phyloP scores from a whole-genome alignment of 208 protist genomes.

The Lotmaria passim region DNA sequence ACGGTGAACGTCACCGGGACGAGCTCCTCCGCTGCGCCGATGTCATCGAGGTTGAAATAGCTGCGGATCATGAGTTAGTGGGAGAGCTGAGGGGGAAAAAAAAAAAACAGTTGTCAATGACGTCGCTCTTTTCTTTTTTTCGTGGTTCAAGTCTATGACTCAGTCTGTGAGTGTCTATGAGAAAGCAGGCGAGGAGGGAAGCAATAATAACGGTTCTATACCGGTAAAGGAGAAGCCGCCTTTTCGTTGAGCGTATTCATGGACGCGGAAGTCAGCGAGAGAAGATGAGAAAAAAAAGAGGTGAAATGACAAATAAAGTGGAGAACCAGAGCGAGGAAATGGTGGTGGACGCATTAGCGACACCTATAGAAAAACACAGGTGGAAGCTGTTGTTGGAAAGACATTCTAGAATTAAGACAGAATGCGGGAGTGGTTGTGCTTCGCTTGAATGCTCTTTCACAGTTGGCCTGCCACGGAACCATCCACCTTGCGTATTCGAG shows the following conservation, averaged over 20 bases:
- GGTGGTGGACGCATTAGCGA: too few relatives aligned
- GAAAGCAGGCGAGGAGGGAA: not conserved
- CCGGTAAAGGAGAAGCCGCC: too few relatives aligned
- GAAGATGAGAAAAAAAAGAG: not conserved
- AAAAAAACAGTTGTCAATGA: not conserved
- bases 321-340: too few relatives aligned
- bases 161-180: not conserved
- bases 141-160: not conserved
- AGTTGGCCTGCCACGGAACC: too few relatives aligned
- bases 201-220: too few relatives aligned
- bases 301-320: not conserved
- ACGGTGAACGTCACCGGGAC: constrained; percentile 61
- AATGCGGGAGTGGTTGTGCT: too few relatives aligned
- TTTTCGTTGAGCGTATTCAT: too few relatives aligned
- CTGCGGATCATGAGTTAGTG: constrained; percentile 53
- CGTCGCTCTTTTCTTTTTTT: not conserved
- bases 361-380: too few relatives aligned
- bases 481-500: too few relatives aligned
- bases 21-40: constrained; percentile 54
- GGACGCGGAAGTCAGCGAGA: not conserved
- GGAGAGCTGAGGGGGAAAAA: not conserved
- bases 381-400: too few relatives aligned
- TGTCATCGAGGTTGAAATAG: constrained; percentile 75
- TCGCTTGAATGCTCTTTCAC: too few relatives aligned
- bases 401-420: too few relatives aligned